Evolutionary conservation across 768 basidiomycete genomes (phyloP), one percentile per base, ranked within the genome.

Genomic region (Cystobasidium tubakii): DNA sequence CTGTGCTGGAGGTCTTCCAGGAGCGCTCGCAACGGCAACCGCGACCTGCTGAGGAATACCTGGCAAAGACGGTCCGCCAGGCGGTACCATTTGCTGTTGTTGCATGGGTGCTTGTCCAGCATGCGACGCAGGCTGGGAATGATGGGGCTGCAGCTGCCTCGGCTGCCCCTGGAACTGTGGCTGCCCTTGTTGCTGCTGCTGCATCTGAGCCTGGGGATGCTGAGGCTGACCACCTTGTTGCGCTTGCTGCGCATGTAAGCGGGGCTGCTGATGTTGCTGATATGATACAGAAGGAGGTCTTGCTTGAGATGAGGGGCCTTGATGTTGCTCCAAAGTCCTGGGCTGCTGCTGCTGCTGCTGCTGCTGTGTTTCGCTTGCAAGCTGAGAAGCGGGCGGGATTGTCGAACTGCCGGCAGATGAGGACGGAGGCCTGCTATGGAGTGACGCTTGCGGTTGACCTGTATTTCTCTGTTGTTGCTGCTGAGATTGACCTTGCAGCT

Each of bases 141-240:
- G 39, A 6, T 72, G 70, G 54, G 25, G 39, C 21, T 55, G 70
- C 13, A 6, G 4, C 31, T 72, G 29, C 34, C 12, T 42, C 29
- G 33, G 27, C 25, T 60, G 55, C 29, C 27, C 31, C 13, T 57
- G 43, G 27, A 54, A n/a, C 1, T 13, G 12, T 4, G 70, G 53
- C 55, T 71, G 69, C 10, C 44, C 36, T 67, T 50, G 66, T 43
- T 44, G 44, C 10, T 43, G 39, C 42, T 67, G 66, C 27, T 67
- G 66, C 39, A 42, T 27, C 4, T 36, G 63, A 27, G 31, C 33
- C 63, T 67, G 66, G 4, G 39, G 43, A 33, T 71, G 55, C 21
- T 6, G 3, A 36, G 54, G 72, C 73, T 69, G 62, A n/a, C n/a
- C n/a, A 23, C 12, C 39, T 33, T 43, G 66, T 25, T 50, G 44